phyloP scores from a whole-genome alignment of 2,329 filamentous ascomycete species.

The Colletotrichum coccodes region DNA sequence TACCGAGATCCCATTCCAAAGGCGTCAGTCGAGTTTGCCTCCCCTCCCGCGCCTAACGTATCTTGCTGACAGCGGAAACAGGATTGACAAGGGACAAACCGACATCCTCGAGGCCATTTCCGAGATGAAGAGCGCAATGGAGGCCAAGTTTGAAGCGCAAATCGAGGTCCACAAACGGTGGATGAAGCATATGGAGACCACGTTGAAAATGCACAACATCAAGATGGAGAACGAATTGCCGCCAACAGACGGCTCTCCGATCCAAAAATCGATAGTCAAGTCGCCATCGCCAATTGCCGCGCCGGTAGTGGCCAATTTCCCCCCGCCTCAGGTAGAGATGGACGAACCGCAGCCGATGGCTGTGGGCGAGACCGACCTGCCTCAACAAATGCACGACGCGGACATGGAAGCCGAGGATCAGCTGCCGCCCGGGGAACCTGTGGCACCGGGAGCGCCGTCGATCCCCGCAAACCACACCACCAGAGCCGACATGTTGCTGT shows the following conservation, averaged over 20 bases:
- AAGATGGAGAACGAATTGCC: conserved; percentile 26
- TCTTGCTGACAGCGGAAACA: conserved; percentile 47
- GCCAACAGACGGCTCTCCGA: background rate
- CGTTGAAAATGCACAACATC: conserved; percentile 5
- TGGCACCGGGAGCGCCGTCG: conserved; percentile 69
- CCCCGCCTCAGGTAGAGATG: background rate
- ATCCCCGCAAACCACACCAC: conserved; percentile 91
- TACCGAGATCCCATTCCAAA: conserved; percentile 93
- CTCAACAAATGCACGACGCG: conserved; percentile 44
- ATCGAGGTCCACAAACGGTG: background rate
- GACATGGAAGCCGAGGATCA: conserved; percentile 57
- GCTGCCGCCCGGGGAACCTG: conserved; percentile 55
- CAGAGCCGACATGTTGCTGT: conserved; percentile 83
- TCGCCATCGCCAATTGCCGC: background rate
- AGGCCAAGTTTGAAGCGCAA: conserved; percentile 22
- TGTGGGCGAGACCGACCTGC: conserved; percentile 37
- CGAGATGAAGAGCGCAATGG: conserved; percentile 36
- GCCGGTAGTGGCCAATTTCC: background rate
- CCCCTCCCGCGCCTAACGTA: conserved; percentile 39
- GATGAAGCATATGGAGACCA: conserved; percentile 18
- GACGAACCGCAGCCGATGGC: conserved; percentile 37
- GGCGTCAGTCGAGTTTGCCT: conserved; percentile 69
- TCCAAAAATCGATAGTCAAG: conserved; percentile 9
- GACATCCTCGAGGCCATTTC: conserved; percentile 69
- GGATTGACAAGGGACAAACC: conserved; percentile 68